These are phyloP conservation scores for Pleurotus cornucopiae DNA, from an alignment of 768 basidiomycete species.

Conservation along the genomic window DNA sequence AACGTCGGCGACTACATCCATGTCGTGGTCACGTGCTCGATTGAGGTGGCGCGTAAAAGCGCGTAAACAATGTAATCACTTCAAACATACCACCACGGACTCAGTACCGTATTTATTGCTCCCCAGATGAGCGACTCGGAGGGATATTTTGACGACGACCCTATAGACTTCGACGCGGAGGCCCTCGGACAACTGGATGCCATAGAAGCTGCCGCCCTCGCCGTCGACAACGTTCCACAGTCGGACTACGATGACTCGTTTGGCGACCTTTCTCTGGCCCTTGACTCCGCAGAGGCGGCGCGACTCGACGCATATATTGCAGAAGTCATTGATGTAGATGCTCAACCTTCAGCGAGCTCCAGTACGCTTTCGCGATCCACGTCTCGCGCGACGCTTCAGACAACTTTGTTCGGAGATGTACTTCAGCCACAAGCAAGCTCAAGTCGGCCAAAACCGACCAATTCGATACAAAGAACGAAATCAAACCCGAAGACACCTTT, in stretches of 20 bases:
- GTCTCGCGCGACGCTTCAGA: slow-evolving; percentile 46
- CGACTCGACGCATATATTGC: slow-evolving; percentile 50
- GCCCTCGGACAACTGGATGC: slow-evolving; percentile 60
- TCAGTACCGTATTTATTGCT: neutral
- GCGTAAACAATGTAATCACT: neutral
- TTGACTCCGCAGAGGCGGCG: slow-evolving; percentile 52
- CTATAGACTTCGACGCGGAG: slow-evolving; percentile 45
- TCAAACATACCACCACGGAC: neutral
- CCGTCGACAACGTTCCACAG: slow-evolving; percentile 8
- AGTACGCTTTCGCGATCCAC: slow-evolving; percentile 26
- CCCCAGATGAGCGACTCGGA: slow-evolving; percentile 68
- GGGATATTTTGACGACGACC: slow-evolving; percentile 66
- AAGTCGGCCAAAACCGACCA: slow-evolving; percentile 20
- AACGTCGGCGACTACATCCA: neutral
- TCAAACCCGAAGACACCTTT: slow-evolving; percentile 40
- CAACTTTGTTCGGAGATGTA: slow-evolving; percentile 65
- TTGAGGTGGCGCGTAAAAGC: neutral
- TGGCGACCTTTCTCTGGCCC: slow-evolving; percentile 50
- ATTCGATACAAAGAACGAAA: slow-evolving; percentile 36
- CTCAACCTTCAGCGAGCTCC: slow-evolving; percentile 38
- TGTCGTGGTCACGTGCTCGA: slow-evolving; percentile 9
- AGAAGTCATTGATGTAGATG: slow-evolving; percentile 38
- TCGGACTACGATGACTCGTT: slow-evolving; percentile 34
- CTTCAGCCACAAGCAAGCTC: slow-evolving; percentile 22
- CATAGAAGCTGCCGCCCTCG: slow-evolving; percentile 54